Evolutionary conservation across 805 yeast genomes (phyloP), one percentile per base, ranked within the genome.

Genomic region (Saccharomycopsis sp.): DNA sequence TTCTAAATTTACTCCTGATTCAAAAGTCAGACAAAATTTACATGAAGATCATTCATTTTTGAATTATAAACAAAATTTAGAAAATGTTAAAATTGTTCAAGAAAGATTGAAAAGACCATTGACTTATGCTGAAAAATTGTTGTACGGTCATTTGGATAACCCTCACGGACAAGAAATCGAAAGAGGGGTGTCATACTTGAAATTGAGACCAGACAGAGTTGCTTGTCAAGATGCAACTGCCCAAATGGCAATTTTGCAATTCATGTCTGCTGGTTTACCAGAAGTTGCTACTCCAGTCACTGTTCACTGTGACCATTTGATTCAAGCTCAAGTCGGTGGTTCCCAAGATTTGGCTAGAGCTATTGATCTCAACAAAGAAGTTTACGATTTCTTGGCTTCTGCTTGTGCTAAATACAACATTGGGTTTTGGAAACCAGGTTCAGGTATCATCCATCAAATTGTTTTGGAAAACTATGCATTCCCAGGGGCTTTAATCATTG

Each of bases 171-270:
- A 86, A 53, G 75, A 61, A 55, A 55, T 66, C 71, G 52, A 68
- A 71, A 79, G 98, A 67, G 99, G 98, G 55, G 71, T 80, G 40
- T 79, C 89, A 43, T 93, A 93, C 67, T 75, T 93, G 63, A 93
- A 93, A 71, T 75, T 93, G 57, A 79, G 85, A 62, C 98, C 98
- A 20, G 98, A 93, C 63, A 79, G 98, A 63, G 97, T 93, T 39
- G 98, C 98, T 22, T 90, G 94, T 95, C 98, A 93, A 72, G 98
- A 93, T 72, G 98, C 98, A n/a, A 85, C 96, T 26, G 98, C 98
- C 16, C 98, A 93, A 68, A 93, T 90, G 86, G 98, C 98, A n/a
- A 72, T 93, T 55, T 71, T 93, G 56, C 98, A 93, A 68, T 93
- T 93, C 70, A 93, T 93, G 96, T 87, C 97, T 43, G 90, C 96